These are phyloP conservation scores for Penicillium arizonense DNA, from an alignment of 495 filamentous ascomycete genomes.

Conservation along the genomic window DNA sequence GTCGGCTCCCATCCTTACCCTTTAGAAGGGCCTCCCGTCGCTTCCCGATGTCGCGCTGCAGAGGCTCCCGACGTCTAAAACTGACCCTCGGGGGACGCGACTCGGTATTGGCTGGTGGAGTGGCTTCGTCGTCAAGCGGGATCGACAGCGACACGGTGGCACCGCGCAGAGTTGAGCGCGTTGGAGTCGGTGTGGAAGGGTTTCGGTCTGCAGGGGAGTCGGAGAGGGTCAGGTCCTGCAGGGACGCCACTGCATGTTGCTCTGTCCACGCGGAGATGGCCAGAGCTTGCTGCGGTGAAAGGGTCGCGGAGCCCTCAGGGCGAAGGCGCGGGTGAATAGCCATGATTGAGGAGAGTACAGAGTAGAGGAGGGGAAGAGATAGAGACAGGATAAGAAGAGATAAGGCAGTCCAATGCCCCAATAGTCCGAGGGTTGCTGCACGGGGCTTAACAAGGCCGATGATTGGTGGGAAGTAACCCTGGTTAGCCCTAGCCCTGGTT, in stretches of 20 bases:
- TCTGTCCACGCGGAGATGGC: constrained; percentile 54
- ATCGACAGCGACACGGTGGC: constrained; percentile 46
- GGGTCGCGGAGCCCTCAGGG: constrained; percentile 22
- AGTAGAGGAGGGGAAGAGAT: constrained; percentile 1
- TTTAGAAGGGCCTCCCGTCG: constrained; percentile 78
- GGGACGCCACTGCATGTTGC: constrained; percentile 41
- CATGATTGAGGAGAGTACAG: constrained; percentile 23
- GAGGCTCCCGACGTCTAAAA: constrained; percentile 45
- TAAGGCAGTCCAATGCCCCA: constrained; percentile 10
- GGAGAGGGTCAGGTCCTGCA: constrained; percentile 41
- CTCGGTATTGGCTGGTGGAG: constrained; percentile 23
- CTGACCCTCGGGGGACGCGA: constrained; percentile 27
- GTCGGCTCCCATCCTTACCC: constrained; percentile 88
- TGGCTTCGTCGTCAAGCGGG: constrained; percentile 45
- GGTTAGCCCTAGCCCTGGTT: constrained; percentile 22
- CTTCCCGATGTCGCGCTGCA: constrained; percentile 61
- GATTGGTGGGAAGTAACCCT: constrained; percentile 21
- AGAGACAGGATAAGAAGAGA: constrained; percentile 15
- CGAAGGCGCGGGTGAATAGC: constrained; percentile 42
- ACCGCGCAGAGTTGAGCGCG: constrained; percentile 33
- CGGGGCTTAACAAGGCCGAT: constrained; percentile 12
- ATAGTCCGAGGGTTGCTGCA: constrained; percentile 7
- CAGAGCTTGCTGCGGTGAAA: constrained; percentile 43
- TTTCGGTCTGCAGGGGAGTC: constrained; percentile 23
- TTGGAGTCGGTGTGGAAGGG: constrained; percentile 17